Evolutionary conservation across 2,329 filamentous ascomycete genomes (phyloP).

Genomic region (Fusarium sp.): DNA sequence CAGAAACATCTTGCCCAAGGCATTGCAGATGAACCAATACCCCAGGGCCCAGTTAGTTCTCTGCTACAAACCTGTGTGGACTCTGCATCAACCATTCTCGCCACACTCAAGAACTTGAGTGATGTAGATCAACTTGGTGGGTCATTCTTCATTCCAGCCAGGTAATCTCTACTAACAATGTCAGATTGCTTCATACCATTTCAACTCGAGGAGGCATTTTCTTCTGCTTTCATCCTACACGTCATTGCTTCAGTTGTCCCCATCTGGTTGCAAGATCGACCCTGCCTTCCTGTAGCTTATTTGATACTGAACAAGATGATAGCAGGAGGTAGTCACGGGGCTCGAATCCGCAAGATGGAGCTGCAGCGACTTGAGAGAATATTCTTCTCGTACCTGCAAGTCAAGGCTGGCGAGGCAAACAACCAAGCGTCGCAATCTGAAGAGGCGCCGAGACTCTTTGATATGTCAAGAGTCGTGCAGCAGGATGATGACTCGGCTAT

Average conservation of each 20-base stretch:
- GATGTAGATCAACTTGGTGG: not conserved
- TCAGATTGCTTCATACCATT: not conserved
- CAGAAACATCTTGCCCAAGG: not conserved
- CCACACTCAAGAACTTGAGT: not conserved
- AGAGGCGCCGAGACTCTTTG: not conserved
- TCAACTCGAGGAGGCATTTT: not conserved
- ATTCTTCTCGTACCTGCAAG: not conserved
- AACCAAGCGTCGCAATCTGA: not conserved
- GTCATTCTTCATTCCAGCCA: fast-evolving
- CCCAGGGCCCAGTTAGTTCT: not conserved
- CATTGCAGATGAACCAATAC: not conserved
- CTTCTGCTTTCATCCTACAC: not conserved
- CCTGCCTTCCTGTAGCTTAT: not conserved
- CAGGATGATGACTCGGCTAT: not conserved
- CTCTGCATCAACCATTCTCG: not conserved
- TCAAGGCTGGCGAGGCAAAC: not conserved
- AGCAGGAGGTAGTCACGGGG: not conserved
- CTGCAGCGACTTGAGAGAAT: not conserved
- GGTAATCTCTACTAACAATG: not conserved
- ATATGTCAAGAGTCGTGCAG: not conserved
- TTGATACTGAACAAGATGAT: not conserved
- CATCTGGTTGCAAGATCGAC: not conserved
- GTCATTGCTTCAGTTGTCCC: not conserved
- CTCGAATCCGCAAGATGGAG: not conserved
- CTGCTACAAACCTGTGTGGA: not conserved